Percentiles rank a stretch among this genome's conserved stretches.
Evolutionary conservation across 164 flowering plant species (phyloP).

Genomic region (Aristolochia fimbriata): DNA sequence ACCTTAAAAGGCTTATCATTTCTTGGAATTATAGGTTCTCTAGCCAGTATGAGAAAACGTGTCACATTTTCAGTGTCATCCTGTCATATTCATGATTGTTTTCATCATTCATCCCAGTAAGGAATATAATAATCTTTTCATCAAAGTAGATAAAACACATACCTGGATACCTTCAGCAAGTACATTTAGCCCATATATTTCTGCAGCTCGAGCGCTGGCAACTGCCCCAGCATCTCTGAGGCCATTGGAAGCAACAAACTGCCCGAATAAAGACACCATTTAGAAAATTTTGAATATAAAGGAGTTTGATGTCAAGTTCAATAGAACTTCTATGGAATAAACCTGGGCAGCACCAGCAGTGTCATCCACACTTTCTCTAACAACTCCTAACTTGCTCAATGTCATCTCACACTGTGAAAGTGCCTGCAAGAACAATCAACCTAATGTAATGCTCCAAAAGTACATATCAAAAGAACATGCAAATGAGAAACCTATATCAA

Average conservation of each 20-base stretch:
- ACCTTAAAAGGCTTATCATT: conserved; percentile 35
- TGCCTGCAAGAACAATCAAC: conserved; percentile 23
- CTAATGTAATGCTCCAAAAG: too few species aligned
- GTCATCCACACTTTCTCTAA: conserved; percentile 50
- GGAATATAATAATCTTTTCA: too few species aligned
- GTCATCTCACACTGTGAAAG: conserved; percentile 63
- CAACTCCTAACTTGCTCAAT: conserved; percentile 50
- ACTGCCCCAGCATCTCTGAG: conserved; percentile 46
- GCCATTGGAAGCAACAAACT: conserved; percentile 36
- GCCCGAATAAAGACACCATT: conserved; percentile 4
- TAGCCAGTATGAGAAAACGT: conserved; percentile 79
- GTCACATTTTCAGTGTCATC: conserved; percentile 70
- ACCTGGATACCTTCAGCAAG: conserved; percentile 51
- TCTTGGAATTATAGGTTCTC: conserved; percentile 87
- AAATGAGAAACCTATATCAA: neutral
- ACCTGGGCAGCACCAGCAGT: conserved; percentile 75
- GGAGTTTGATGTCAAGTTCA: neutral
- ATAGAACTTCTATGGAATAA: neutral
- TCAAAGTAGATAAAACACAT: neutral
- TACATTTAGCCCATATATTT: conserved; percentile 50
- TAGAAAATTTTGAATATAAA: neutral
- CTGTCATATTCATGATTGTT: conserved; percentile 26
- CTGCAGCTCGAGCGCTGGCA: conserved; percentile 62
- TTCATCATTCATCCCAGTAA: too few species aligned
- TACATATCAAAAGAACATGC: too few species aligned